Evolutionary conservation across 148 eudicot genomes (phyloP).

Genomic region (Nepenthes gracilis): DNA sequence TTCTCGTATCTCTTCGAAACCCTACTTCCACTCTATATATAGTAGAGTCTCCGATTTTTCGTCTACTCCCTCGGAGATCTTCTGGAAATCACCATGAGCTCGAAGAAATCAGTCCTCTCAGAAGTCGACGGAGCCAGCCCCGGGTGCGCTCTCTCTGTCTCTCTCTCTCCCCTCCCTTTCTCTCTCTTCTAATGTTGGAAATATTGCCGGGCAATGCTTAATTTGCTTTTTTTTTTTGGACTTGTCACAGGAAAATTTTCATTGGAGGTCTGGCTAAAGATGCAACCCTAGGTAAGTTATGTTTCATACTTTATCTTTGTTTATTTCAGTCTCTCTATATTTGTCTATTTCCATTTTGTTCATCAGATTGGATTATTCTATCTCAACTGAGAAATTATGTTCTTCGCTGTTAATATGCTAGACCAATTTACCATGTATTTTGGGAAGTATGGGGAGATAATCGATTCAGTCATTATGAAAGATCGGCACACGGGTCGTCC

Average conservation of each 20-base stretch:
- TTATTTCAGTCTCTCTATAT: not conserved
- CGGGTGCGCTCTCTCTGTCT: not conserved
- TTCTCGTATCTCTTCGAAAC: too few relatives aligned
- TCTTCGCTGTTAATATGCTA: not conserved
- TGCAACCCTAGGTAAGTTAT: conserved; percentile 25
- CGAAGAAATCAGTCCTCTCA: not conserved
- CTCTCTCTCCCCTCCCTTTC: not conserved
- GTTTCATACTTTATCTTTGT: not conserved
- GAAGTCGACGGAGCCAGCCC: conserved; percentile 2
- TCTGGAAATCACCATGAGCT: not conserved
- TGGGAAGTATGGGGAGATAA: conserved; percentile 64
- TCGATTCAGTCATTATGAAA: conserved; percentile 70
- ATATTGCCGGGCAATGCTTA: too few relatives aligned
- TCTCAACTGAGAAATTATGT: not conserved
- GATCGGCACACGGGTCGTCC: conserved; percentile 57
- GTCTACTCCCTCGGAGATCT: too few relatives aligned
- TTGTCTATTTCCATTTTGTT: not conserved
- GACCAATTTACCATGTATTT: conserved; percentile 54
- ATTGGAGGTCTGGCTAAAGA: conserved; percentile 50
- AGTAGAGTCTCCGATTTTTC: too few relatives aligned
- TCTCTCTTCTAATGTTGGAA: not conserved
- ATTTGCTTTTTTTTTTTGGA: not conserved
- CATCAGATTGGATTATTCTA: not conserved
- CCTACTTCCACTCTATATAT: too few relatives aligned
- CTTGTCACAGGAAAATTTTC: conserved; percentile 17